Evolutionary conservation across 257 asterid species (phyloP).

Genomic region (Petrea volubilis): DNA sequence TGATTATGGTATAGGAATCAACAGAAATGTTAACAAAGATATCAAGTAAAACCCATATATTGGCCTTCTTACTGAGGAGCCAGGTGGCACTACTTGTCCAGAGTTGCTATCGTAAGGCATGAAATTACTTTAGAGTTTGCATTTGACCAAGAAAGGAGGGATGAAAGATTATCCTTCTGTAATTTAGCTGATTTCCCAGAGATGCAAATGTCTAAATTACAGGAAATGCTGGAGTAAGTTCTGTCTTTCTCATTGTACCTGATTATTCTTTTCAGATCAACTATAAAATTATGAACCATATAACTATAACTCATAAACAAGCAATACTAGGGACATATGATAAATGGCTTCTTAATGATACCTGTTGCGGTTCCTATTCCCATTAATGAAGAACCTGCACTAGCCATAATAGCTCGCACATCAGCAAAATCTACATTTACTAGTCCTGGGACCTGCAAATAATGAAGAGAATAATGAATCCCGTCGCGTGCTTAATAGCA

Average conservation of each 20-base stretch:
- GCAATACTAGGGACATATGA: slow-evolving; percentile 1
- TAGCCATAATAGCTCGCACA: slow-evolving; percentile 95
- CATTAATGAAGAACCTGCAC: slow-evolving; percentile 93
- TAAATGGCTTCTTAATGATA: slow-evolving; percentile 31
- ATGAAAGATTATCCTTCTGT: background rate
- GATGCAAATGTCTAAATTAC: background rate
- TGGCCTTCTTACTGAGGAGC: background rate
- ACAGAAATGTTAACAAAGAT: background rate
- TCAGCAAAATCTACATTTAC: slow-evolving; percentile 98
- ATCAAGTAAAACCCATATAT: background rate
- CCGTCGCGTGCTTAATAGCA: slow-evolving; percentile 4
- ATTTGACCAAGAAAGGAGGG: background rate
- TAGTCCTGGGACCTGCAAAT: slow-evolving; percentile 87
- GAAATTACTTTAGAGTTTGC: background rate
- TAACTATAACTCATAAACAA: slow-evolving; percentile 10
- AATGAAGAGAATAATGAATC: slow-evolving; percentile 16
- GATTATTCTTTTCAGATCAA: background rate
- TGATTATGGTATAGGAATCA: background rate
- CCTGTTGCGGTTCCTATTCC: slow-evolving; percentile 98
- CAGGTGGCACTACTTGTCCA: background rate
- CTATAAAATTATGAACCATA: background rate
- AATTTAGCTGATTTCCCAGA: background rate
- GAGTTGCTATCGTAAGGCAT: background rate
- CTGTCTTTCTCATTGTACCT: background rate
- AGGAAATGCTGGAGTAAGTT: background rate